Evolutionary conservation across 1,284 basidiomycete genomes (phyloP).

Genomic region (Sutorius eximius): DNA sequence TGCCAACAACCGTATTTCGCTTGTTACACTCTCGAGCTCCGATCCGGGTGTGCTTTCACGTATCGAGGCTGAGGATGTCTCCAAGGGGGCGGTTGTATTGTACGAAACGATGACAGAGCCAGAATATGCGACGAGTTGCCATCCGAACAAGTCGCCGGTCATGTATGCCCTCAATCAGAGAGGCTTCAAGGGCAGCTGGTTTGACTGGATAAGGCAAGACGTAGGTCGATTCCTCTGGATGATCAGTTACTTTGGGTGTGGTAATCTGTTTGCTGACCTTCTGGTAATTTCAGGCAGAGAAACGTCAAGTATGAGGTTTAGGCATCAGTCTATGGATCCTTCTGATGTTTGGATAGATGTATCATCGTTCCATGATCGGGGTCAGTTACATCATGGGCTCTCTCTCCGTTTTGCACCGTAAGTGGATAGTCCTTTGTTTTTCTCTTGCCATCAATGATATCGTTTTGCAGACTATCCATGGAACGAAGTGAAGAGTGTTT

Average conservation of each 20-base stretch:
- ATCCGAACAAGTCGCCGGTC: conserved; percentile 24
- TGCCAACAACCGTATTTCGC: conserved; percentile 34
- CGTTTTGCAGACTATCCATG: conserved; percentile 42
- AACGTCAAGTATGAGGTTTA: conserved; percentile 16
- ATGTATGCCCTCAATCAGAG: conserved; percentile 25
- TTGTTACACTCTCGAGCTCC: conserved; percentile 19
- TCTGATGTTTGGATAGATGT: conserved; percentile 16
- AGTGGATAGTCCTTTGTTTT: not conserved
- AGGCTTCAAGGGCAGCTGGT: conserved; percentile 20
- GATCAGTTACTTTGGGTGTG: not conserved
- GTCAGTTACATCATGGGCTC: conserved; percentile 18
- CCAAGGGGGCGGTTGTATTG: conserved; percentile 14
- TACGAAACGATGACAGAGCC: conserved; percentile 31
- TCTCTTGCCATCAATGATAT: not conserved
- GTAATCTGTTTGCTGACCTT: not conserved
- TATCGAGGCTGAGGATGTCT: conserved; percentile 17
- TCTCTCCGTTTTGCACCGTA: conserved; percentile 29
- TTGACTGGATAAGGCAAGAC: conserved; percentile 27
- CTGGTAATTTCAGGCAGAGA: conserved; percentile 15
- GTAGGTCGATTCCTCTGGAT: conserved; percentile 10
- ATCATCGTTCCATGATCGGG: conserved; percentile 27
- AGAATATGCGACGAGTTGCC: conserved; percentile 22
- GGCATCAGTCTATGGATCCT: not conserved
- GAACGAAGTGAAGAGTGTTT: conserved; percentile 42
- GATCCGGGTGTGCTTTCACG: conserved; percentile 6